Percentiles rank a stretch among this genome's conserved stretches.
phyloP scores from a whole-genome alignment of 306 rosid species.

The Notholithocarpus densiflorus region DNA sequence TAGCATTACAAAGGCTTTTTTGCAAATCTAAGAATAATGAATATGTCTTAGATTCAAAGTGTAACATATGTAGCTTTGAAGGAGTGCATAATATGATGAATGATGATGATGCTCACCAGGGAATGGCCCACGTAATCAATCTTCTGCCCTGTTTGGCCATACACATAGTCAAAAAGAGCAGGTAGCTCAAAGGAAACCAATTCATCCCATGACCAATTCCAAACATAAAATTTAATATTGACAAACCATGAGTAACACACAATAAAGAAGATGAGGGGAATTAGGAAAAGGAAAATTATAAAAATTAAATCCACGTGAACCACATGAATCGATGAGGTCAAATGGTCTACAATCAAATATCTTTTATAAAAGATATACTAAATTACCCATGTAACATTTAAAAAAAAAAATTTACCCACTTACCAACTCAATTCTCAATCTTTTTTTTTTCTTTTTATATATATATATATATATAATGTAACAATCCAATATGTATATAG shows the following conservation, averaged over 20 bases:
- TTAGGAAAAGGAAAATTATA: not conserved
- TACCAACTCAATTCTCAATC: too few relatives aligned
- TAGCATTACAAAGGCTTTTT: not conserved
- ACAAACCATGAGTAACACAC: not conserved
- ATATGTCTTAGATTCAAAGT: not conserved
- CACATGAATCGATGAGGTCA: too few relatives aligned
- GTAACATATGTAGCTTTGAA: not conserved
- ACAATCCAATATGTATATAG: too few relatives aligned
- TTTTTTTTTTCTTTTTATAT: too few relatives aligned
- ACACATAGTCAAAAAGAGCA: slow-evolving; percentile 65
- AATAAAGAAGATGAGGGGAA: not conserved
- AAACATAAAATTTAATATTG: too few relatives aligned
- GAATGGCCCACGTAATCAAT: slow-evolving; percentile 87
- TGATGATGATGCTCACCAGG: slow-evolving; percentile 38
- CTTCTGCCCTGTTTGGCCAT: slow-evolving; percentile 65
- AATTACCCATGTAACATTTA: too few relatives aligned
- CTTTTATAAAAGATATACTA: too few relatives aligned
- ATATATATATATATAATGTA: too few relatives aligned
- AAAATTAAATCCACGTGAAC: not conserved
- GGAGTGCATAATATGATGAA: not conserved
- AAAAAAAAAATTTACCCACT: too few relatives aligned
- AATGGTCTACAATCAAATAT: too few relatives aligned
- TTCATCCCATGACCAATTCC: slow-evolving; percentile 93
- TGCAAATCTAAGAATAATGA: not conserved
- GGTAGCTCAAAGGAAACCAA: slow-evolving; percentile 71